Evolutionary conservation across 83 land plant species (phyloP), one percentile per base, ranked within the genome.

Genomic region (Picea abies): DNA sequence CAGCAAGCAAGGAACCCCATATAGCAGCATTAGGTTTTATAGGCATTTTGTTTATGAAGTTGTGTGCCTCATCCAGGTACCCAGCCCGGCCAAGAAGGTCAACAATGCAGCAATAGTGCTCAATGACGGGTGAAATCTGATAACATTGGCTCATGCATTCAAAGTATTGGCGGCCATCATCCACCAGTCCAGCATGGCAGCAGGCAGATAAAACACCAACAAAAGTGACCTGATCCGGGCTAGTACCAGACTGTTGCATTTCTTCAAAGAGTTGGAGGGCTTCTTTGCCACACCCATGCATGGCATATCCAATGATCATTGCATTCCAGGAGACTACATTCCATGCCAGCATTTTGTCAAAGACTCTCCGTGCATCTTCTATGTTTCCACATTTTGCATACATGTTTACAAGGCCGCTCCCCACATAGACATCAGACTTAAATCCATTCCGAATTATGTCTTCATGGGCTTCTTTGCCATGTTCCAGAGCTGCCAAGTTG

Each of bases 71-170:
- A 20, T 82, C 75, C 3, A 84, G 19, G 20, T 63, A 78, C n/a
- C 89, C 89, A 11, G 83, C 69, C 17, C 89, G 81, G 16, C 88
- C 81, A 23, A 87, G 41, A 75, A 87, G 83, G 47, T 87, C 81
- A 23, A 87, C 88, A 76, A 87, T 87, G 76, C 76, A 87, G 22
- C 83, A 85, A 83, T 87, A 87, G 60, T 87, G 88, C 52, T 87
- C 85, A 32, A 78, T 83, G n/a, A 44, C 63, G 16, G 83, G 89
- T 52, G 63, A 39, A 60, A 2, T 78, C 12, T 73, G 37, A 49
- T 84, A 79, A 0, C 49, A 39, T 68, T 84, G 82, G 2, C 12
- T 71, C 86, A 87, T 87, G 67, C 81, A 72, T 23, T 70, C 81
- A 61, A 87, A 84, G 78, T 61, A 68, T 19, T 32, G 56, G 75